Percentiles rank a stretch among this genome's conserved stretches.
Evolutionary conservation across 179 eudicot species (phyloP).

Genomic region (Beta lomatogona): DNA sequence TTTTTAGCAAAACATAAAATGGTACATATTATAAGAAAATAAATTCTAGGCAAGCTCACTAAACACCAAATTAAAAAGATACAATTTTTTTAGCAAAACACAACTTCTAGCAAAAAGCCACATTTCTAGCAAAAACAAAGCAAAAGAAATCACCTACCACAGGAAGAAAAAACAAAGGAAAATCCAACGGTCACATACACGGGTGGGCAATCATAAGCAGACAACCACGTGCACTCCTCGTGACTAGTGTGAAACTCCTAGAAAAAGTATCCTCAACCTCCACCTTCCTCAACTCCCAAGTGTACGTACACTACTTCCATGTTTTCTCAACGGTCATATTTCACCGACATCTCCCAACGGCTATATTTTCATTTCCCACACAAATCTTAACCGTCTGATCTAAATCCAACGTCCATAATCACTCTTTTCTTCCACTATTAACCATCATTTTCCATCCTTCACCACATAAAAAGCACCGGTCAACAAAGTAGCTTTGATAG

Average conservation of each 20-base stretch:
- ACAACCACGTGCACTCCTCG: conserved; percentile 53
- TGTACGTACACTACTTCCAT: conserved; percentile 33
- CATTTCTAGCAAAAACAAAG: neutral
- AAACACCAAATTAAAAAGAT: no score
- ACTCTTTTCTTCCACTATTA: conserved; percentile 16
- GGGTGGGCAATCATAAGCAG: conserved; percentile 20
- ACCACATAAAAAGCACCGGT: conserved; percentile 28
- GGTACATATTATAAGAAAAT: no score
- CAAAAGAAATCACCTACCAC: neutral
- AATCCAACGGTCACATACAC: conserved; percentile 62
- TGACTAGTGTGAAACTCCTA: conserved; percentile 19
- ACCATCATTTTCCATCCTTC: conserved; percentile 12
- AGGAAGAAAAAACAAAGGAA: neutral
- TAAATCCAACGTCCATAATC: conserved; percentile 47
- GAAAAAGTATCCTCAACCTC: neutral
- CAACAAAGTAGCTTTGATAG: conserved; percentile 42
- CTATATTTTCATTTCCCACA: conserved; percentile 32
- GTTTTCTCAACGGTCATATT: conserved; percentile 64
- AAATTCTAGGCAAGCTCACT: neutral
- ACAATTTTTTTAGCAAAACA: no score
- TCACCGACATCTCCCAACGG: conserved; percentile 62
- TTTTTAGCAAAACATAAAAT: no score
- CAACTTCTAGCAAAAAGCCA: neutral
- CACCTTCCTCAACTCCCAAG: conserved; percentile 15
- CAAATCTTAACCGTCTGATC: conserved; percentile 50